phyloP scores from a whole-genome alignment of 2,329 filamentous ascomycete species.

The Lasiodiplodia hormozganensis region DNA sequence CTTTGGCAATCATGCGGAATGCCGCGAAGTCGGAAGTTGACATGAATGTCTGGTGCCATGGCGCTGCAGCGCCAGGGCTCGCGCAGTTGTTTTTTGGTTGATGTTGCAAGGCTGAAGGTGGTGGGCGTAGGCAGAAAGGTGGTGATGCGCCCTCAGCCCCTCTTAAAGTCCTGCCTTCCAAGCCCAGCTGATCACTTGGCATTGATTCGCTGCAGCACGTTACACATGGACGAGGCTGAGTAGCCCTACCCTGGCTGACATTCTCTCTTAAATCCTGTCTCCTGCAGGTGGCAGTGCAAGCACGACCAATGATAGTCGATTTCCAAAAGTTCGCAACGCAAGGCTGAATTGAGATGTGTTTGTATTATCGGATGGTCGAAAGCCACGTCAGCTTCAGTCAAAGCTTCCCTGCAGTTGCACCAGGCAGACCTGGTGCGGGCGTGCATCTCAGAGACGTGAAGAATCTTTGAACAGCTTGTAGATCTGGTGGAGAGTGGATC shows the following conservation, averaged over 20 bases:
- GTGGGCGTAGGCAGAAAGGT: not conserved
- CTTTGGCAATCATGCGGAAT: not conserved
- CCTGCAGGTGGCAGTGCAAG: no score
- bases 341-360: not conserved
- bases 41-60: not conserved
- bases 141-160: not conserved
- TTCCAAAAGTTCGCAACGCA: not conserved
- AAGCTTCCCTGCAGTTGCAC: not conserved
- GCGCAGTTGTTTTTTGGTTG: not conserved
- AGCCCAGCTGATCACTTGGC: no score
- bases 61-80: not conserved
- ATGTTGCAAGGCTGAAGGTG: not conserved
- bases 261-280: no score
- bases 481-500: not conserved
- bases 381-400: not conserved
- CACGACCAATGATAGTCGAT: not conserved
- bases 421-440: no score
- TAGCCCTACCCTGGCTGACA: no score
- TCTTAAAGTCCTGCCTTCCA: no score
- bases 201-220: no score
- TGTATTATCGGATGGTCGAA: not conserved
- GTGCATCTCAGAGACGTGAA: not conserved
- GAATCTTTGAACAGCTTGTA: not conserved
- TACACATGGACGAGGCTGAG: no score
- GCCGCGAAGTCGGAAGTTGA: not conserved